A percentile compares a stretch with the other conserved stretches of the same genome.
Evolutionary conservation across 441 rosid species (phyloP).

Genomic region (Erodium texanum): DNA sequence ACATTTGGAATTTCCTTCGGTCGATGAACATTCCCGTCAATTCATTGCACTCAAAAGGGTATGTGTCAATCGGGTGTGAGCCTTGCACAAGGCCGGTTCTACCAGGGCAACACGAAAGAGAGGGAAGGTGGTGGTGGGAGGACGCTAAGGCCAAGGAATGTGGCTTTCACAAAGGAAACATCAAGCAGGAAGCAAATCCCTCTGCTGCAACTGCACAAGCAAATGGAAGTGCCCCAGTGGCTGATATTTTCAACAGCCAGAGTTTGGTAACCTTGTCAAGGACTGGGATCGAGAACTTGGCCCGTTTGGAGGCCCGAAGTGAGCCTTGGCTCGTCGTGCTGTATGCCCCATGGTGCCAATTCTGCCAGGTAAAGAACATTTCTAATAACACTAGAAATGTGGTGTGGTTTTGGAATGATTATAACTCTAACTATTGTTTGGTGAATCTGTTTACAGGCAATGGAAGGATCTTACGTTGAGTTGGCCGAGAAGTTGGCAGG

Average conservation of each 20-base stretch:
- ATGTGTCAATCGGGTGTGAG: constrained; percentile 22
- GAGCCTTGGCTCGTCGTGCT: constrained; percentile 14
- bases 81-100: constrained; percentile 5
- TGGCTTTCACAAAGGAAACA: not conserved
- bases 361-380: not conserved
- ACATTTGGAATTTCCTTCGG: not conserved
- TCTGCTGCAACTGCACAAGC: not conserved
- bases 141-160: not conserved
- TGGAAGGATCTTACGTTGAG: not conserved
- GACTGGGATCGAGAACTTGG: not conserved
- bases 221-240: no score
- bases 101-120: not conserved
- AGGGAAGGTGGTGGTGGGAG: not conserved
- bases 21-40: not conserved
- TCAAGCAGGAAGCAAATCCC: not conserved
- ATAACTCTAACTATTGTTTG: no score
- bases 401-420: no score
- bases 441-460: not conserved
- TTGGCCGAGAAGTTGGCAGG: not conserved
- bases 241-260: not conserved
- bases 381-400: no score
- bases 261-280: not conserved
- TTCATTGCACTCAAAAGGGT: constrained; percentile 12
- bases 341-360: not conserved
- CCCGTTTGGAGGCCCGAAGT: not conserved